A percentile compares a stretch with the other conserved stretches of the same genome.
phyloP scores from a whole-genome alignment of 1,284 basidiomycete genomes.

The Ustilago nuda region DNA sequence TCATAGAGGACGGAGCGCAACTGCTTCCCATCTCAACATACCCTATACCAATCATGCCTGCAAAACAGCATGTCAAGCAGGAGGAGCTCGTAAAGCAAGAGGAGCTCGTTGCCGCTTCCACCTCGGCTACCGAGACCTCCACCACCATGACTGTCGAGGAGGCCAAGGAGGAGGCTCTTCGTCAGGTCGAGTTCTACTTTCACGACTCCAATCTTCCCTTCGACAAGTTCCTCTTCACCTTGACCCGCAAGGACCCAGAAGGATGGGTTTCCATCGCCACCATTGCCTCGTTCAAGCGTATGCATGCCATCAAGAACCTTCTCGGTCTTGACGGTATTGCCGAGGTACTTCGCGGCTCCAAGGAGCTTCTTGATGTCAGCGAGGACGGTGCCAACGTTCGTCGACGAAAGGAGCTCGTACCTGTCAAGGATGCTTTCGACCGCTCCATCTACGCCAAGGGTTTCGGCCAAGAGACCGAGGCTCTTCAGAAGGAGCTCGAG shows the following conservation, averaged over 20 bases:
- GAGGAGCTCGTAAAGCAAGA: conserved; percentile 8
- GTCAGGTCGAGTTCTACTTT: conserved; percentile 89
- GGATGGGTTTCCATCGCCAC: conserved; percentile 93
- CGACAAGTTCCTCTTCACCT: conserved; percentile 91
- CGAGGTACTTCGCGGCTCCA: conserved; percentile 49
- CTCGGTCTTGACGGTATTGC: conserved; percentile 59
- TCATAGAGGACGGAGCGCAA: conserved; percentile 9
- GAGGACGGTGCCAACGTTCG: conserved; percentile 80
- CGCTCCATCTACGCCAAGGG: conserved; percentile 77
- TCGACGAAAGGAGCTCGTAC: conserved; percentile 73
- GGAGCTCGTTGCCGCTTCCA: conserved; percentile 25
- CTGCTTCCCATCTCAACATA: conserved; percentile 1
- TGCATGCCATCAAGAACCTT: conserved; percentile 74
- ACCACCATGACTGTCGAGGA: conserved; percentile 50
- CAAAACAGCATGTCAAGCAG: conserved; percentile 35
- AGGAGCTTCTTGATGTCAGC: conserved; percentile 78
- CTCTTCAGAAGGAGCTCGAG: conserved; percentile 82
- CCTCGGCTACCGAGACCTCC: conserved; percentile 19
- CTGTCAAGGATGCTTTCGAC: conserved; percentile 62
- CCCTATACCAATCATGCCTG: conserved; percentile 27
- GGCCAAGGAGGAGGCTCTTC: conserved; percentile 56
- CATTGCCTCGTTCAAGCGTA: conserved; percentile 94
- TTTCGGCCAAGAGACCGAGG: conserved; percentile 80
- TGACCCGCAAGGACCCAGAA: conserved; percentile 64
- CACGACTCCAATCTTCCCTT: conserved; percentile 87